Evolutionary conservation across 345 rosid genomes (phyloP), one percentile per base, ranked within the genome.

Genomic region (Cochlearia excelsa): DNA sequence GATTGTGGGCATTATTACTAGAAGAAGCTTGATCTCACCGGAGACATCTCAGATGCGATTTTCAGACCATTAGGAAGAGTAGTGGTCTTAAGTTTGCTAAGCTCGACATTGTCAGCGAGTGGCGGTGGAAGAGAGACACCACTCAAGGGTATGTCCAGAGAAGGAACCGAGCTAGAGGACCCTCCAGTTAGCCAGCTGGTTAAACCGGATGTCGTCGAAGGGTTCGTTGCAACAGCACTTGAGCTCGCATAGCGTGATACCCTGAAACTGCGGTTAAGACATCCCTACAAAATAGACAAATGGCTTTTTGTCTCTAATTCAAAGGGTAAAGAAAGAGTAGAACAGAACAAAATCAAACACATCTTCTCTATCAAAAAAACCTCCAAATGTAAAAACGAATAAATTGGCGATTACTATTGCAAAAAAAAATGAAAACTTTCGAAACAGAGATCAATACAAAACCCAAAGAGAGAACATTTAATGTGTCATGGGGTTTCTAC

Each of bases 81-180:
- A n/a, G 83, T 79, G 52, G 76, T 53, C 75, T 75, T 73, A 53
- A 81, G 75, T 56, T 75, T 78, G 49, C 74, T 75, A 1, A 92
- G 91, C 68, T 84, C 80, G 30, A 84, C 79, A 66, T 74, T 72
- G 75, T 93, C 97, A 8, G 90, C 75, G 26, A 89, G 72, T 23
- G 90, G 26, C 43, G 87, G 84, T 26, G 97, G 94, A 33, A 82
- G 74, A 34, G 77, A 44, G 61, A 89, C 84, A 58, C 82, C 96
- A 4, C 65, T 57, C 44, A 93, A 76, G 29, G 92, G 89, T 43
- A 70, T 73, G 58, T 73, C 74, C 53, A 89, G 67, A 7, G 85
- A 60, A 51, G 87, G 82, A 49, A 71, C 8, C 45, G 85, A 72
- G 37, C 58, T 61, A 46, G 88, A 77, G 2, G 71, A 51, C 6